Base-by-base conservation (phyloP, 2,329 filamentous ascomycete genomes). In the Hypomyces perniciosus region DNA sequence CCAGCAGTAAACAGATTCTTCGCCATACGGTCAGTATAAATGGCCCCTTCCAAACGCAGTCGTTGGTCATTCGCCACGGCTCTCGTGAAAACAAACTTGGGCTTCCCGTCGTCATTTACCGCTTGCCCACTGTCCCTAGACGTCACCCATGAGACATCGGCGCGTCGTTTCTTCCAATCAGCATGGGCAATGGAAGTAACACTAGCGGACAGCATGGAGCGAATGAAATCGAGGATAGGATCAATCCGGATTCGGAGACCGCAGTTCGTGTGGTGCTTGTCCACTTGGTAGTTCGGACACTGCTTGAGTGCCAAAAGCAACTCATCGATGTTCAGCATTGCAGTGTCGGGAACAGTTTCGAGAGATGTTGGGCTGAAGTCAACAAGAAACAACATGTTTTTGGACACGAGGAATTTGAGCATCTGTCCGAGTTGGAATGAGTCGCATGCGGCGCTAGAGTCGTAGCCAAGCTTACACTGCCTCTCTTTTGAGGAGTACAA, bases 391-490 rank as follows among this genome's bases (percentile, higher is more conserved):
- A 89, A 61, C 0, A 88, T 78, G 29, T 78, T 75, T 56, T 81
- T 81, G 56, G 76, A 75, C 10, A 74, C 69, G 34, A 90, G 78
- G 66, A 90, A 90, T 57, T 82, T 83, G 56, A 89, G 68, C 75
- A 88, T 88, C 67, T 90, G 85, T 26, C 86, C 87, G 1, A 91
- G 77, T 66, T 91, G 87, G 61, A 86, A 91, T 2, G 82, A 84
- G 68, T 91, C 87, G 65, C 87, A 90, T 39, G 85, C 81, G 2
- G 78, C 68, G 54, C 82, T 86, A 2, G 81, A 83, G 61, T 88
- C 85, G 65, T 90, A 90, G 47, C 86, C 86, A 0, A 89, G 75
- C 59, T 81, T 82, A 66, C 87, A 90, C 63, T 90, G 86, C 6
- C 72, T 68, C 31, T 69, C 75, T n/a, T 83, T 80, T 8, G 85